phyloP scores from a whole-genome alignment of 2,329 filamentous ascomycete species.

The Monilinia fructigena region DNA sequence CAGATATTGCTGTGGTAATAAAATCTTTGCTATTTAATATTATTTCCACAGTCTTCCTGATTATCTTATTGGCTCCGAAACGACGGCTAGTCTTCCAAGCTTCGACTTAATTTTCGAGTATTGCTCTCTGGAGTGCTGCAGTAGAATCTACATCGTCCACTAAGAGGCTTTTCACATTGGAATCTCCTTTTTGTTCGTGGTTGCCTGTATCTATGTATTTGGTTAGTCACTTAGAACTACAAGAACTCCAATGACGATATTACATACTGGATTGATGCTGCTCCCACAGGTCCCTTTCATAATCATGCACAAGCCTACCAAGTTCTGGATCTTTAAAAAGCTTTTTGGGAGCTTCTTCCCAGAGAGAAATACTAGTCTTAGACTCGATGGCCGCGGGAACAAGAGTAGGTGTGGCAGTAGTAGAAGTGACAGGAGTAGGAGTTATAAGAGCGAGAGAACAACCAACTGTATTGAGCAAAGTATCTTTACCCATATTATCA shows the following conservation, averaged over 20 bases:
- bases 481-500: too few relatives aligned
- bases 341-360: neutral
- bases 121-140: neutral
- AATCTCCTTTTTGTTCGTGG: neutral
- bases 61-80: neutral
- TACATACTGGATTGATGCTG: too few relatives aligned
- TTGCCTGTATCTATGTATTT: neutral
- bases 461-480: too few relatives aligned
- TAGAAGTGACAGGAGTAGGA: too few relatives aligned
- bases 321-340: neutral
- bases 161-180: neutral
- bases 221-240: too few relatives aligned
- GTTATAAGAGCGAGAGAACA: too few relatives aligned
- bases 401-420: too few relatives aligned
- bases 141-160: neutral
- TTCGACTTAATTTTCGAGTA: neutral
- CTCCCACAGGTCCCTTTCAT: too few relatives aligned
- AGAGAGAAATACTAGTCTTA: neutral
- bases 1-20: neutral
- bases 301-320: too few relatives aligned
- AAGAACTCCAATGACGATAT: too few relatives aligned
- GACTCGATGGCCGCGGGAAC: neutral
- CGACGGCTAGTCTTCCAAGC: neutral
- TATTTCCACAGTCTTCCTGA: neutral
- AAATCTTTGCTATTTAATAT: neutral